Base-by-base conservation (phyloP, 208 protist species). In the Angomonas deanei region DNA sequence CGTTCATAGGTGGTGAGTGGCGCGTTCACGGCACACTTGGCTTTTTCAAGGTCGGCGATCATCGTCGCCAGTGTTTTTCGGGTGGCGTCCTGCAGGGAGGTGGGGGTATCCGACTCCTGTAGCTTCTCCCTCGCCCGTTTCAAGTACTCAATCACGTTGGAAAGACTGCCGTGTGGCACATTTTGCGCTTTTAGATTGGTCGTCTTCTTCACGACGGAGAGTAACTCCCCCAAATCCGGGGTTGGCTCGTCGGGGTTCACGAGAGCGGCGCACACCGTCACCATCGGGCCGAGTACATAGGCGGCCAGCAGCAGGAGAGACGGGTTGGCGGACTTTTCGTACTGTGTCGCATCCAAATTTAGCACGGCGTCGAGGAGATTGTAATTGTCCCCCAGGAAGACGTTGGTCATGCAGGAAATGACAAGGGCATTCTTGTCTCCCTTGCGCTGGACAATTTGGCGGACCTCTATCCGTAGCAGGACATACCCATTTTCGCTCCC, bases 321-420 rank as follows among this genome's bases (percentile, higher is more conserved):
- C 28, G 24, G 10, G 33, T 19, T 23, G 21, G 1, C 32, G 5
- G 33, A 3, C 19, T 11, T 60, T 3, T 33, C 33, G 33, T 26
- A 26, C 4, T 0, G n/a, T 17, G 15, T 30, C 5, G 33, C 11
- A 32, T 21, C 31, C 19, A 26, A 32, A 3, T 13, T 19, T 2
- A 38, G 1, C 19, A 28, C 28, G 55, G 31, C 24, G 3, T 60
- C 21, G 0, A 68, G 23, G 8, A 56, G 15, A 30, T 56, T 38
- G 54, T 62, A 68, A 21, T 68, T 58, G 3, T 68, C 64, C 2
- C 64, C 64, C 10, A 68, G 42, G 6, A 57, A 61, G 27, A 68
- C 47, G 27, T 54, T 48, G 17, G 64, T 56, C 64, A 68, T 61
- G 47, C 30, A 24, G 19, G 64, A 68, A 33, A 68, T 36, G 10